Percentiles rank a stretch among this genome's conserved stretches.
Conservation (phyloP, 345 rosid species). For the Eucalyptus viminalis region DNA sequence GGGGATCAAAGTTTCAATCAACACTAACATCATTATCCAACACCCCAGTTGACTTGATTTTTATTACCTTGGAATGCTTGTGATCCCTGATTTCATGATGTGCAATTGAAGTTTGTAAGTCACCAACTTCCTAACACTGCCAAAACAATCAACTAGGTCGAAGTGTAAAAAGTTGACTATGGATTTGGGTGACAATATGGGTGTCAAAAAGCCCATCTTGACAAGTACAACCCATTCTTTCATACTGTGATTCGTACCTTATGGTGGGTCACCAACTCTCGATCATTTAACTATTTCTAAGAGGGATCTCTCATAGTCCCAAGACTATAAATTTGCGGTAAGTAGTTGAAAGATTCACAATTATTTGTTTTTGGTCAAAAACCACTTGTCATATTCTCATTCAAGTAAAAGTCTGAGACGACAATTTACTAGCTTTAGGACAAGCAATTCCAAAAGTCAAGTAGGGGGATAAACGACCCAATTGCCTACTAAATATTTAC, state of each 20-base stretch:
- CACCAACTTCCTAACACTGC: not conserved
- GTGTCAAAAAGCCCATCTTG: not conserved
- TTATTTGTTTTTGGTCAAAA: not conserved
- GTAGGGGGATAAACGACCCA: too few species aligned
- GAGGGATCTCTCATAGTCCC: not conserved
- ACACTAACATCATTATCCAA: not conserved
- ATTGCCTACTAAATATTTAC: rapidly evolving
- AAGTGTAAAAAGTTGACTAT: not conserved
- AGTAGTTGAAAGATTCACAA: not conserved
- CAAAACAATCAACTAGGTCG: not conserved
- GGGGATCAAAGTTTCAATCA: not conserved
- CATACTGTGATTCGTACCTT: not conserved
- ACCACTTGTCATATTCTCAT: too few species aligned
- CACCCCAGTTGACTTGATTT: not conserved
- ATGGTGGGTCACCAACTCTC: not conserved
- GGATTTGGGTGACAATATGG: not conserved
- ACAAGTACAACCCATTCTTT: not conserved
- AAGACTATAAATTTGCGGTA: not conserved
- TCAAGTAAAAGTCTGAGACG: too few species aligned
- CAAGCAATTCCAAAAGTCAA: too few species aligned
- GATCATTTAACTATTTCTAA: not conserved
- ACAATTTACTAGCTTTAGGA: rapidly evolving
- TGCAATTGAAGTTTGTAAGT: not conserved
- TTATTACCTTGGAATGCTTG: not conserved
- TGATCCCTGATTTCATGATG: not conserved